Percentiles rank a stretch among this genome's conserved stretches.
phyloP scores from a whole-genome alignment of 2,329 filamentous ascomycete species.

The Pyrenophora tritici-repentis region DNA sequence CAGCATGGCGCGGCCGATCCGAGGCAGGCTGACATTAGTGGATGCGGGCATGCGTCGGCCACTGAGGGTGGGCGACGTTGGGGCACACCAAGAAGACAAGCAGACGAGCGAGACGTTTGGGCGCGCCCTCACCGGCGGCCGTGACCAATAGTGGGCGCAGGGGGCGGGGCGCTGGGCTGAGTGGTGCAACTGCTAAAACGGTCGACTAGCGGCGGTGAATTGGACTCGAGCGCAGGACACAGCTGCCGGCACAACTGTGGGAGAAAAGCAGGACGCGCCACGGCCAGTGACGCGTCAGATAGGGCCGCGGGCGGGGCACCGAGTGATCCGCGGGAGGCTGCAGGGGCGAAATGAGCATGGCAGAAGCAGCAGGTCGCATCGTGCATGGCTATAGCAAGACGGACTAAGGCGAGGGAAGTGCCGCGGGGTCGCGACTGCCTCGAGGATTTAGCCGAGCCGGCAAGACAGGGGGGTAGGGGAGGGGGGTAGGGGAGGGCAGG shows the following conservation, averaged over 20 bases:
- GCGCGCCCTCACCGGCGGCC: conserved; percentile 28
- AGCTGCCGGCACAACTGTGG: conserved; percentile 26
- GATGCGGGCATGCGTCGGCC: conserved; percentile 29
- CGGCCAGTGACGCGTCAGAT: conserved; percentile 31
- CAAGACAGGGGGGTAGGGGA: not conserved
- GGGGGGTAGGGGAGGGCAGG: not conserved
- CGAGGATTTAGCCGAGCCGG: conserved; percentile 32
- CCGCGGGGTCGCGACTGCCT: conserved; percentile 19
- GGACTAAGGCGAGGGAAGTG: conserved; percentile 12
- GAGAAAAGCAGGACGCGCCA: conserved; percentile 15
- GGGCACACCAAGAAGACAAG: conserved; percentile 18
- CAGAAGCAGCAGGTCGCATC: conserved; percentile 21
- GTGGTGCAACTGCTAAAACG: conserved; percentile 44
- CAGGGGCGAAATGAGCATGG: conserved; percentile 34
- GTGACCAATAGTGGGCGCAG: conserved; percentile 21
- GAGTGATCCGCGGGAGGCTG: conserved; percentile 19
- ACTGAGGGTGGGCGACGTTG: conserved; percentile 32
- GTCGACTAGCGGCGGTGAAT: conserved; percentile 38
- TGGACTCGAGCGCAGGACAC: conserved; percentile 28
- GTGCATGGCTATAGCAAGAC: conserved; percentile 23
- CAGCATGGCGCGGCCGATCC: conserved; percentile 32
- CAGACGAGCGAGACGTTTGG: conserved; percentile 34
- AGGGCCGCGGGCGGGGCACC: conserved; percentile 20
- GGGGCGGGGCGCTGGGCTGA: conserved; percentile 28
- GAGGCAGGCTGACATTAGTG: conserved; percentile 24